These are phyloP conservation scores for Musa itinerans DNA, from an alignment of 176 grass and related monocot genomes.

Conservation along the genomic window DNA sequence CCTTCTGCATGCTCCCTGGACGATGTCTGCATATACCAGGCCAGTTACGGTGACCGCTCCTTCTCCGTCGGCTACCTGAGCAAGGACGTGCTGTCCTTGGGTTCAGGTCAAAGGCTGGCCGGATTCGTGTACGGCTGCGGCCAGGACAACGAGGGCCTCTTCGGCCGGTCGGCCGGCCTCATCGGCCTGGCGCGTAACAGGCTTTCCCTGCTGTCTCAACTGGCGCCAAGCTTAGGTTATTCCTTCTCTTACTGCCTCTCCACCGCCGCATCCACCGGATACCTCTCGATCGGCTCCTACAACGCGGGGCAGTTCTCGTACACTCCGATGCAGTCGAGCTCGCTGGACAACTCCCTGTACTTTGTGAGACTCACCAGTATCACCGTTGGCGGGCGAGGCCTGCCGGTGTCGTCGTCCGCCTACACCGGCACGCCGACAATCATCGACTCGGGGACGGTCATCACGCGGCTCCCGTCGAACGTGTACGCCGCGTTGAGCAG, in stretches of 20 bases:
- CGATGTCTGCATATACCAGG: conserved; percentile 6
- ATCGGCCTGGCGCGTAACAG: conserved; percentile 5
- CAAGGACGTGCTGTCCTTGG: background rate
- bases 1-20: background rate
- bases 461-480: conserved; percentile 21
- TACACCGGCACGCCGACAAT: conserved; percentile 5
- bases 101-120: background rate
- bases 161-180: conserved; percentile 2
- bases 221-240: background rate
- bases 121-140: conserved; percentile 7
- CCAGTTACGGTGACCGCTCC: conserved; percentile 2
- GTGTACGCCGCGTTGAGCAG: conserved; percentile 26
- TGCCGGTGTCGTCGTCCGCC: conserved; percentile 1
- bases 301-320: background rate
- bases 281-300: background rate
- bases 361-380: background rate
- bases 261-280: background rate
- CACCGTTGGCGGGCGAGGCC: background rate
- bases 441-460: conserved; percentile 28
- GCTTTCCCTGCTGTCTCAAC: background rate
- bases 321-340: conserved; percentile 5
- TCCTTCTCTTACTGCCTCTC: conserved; percentile 5
- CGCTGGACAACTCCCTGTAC: background rate
- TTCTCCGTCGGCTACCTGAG: conserved; percentile 4
- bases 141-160: conserved; percentile 12